These are phyloP conservation scores for Penicillium oxalicum DNA, from an alignment of 2,329 filamentous ascomycete species.

Conservation along the genomic window DNA sequence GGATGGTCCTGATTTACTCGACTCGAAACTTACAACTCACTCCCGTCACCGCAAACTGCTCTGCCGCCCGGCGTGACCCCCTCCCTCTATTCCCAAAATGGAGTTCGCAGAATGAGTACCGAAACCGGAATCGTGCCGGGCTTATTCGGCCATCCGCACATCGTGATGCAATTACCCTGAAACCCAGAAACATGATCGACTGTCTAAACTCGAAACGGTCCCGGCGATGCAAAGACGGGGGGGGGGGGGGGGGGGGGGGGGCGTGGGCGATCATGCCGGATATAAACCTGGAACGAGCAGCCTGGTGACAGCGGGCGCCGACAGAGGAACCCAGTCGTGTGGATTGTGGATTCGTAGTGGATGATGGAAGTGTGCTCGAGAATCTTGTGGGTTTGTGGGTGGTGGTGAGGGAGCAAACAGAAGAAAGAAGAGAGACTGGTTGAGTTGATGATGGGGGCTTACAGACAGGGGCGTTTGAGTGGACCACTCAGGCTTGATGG, in stretches of 20 bases:
- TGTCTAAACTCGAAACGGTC: constrained; percentile 2
- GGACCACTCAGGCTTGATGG: background rate
- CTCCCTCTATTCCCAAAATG: background rate
- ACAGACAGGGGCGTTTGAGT: background rate
- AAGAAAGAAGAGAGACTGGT: background rate
- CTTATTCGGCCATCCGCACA: constrained; percentile 9
- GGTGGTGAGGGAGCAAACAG: constrained; percentile 1
- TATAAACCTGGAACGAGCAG: constrained; percentile 1
- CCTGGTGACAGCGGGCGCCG: constrained; percentile 17
- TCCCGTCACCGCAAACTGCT: too few species aligned
- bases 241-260: too few species aligned
- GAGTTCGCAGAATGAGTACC: background rate
- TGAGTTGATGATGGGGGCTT: background rate
- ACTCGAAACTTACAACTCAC: too few species aligned
- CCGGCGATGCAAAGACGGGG: background rate
- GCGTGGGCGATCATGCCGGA: background rate
- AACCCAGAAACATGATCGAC: constrained; percentile 9
- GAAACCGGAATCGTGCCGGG: constrained; percentile 7
- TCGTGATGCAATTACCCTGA: constrained; percentile 19
- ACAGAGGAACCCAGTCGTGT: constrained; percentile 2
- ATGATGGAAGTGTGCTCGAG: too few species aligned
- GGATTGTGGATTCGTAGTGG: too few species aligned
- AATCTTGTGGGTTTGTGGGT: background rate
- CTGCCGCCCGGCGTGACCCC: too few species aligned
- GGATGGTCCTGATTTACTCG: too few species aligned